Evolutionary conservation across 1,139 yeast genomes (phyloP).

Genomic region (Yamadazyma diospyri): DNA sequence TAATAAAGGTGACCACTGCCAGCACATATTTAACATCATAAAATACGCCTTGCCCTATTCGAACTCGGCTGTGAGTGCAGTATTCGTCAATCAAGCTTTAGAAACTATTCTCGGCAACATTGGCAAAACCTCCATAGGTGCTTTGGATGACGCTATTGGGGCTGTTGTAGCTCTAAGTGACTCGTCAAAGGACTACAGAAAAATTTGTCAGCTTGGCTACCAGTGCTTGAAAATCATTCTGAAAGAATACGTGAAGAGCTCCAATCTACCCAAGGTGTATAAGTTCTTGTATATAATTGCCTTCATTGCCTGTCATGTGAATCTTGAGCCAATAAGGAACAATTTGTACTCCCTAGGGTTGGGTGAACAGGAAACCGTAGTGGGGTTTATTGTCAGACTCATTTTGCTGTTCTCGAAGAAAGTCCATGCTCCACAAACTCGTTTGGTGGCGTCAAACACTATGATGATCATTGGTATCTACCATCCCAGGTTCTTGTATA

Average conservation of each 20-base stretch:
- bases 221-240: neutral
- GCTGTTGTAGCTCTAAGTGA: slow-evolving; percentile 55
- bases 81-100: slow-evolving; percentile 51
- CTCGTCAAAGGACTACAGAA: slow-evolving; percentile 19
- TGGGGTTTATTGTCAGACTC: slow-evolving; percentile 54
- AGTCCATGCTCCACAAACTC: neutral
- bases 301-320: slow-evolving; percentile 64
- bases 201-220: neutral
- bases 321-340: slow-evolving; percentile 45
- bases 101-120: slow-evolving; percentile 43
- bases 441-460: neutral
- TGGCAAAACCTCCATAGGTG: slow-evolving; percentile 52
- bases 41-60: slow-evolving; percentile 42
- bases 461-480: slow-evolving; percentile 1
- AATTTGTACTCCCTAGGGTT: slow-evolving; percentile 37
- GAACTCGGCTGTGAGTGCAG: slow-evolving; percentile 43
- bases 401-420: slow-evolving; percentile 17
- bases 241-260: neutral
- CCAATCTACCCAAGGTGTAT: slow-evolving; percentile 30
- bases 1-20: slow-evolving; percentile 39
- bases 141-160: slow-evolving; percentile 68
- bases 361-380: slow-evolving; percentile 49
- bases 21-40: slow-evolving; percentile 52
- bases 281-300: slow-evolving; percentile 64
- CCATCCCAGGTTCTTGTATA: neutral